Conservation (phyloP, 257 asterid species). For the Ballota nigra region DNA sequence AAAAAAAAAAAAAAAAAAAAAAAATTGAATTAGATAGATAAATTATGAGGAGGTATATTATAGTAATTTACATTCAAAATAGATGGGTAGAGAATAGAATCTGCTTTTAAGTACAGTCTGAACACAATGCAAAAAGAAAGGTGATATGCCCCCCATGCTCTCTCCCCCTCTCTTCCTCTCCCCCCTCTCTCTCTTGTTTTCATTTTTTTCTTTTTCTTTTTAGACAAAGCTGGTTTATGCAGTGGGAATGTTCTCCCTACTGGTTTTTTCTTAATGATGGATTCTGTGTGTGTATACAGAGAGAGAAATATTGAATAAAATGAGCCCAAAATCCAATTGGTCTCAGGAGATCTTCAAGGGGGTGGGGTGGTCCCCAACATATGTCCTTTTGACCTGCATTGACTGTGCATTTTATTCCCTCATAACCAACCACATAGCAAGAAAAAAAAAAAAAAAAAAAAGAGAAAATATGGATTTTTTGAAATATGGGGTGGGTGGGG, state of each 20-base stretch:
- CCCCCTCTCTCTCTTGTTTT: background rate
- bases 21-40: background rate
- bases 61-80: slow-evolving; percentile 5
- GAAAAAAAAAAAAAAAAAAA: background rate
- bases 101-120: slow-evolving; percentile 37
- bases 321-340: slow-evolving; percentile 40
- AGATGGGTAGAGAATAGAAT: slow-evolving; percentile 35
- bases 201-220: slow-evolving; percentile 24
- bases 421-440: slow-evolving; percentile 37
- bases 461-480: background rate
- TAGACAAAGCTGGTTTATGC: slow-evolving; percentile 35
- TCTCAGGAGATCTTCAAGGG: slow-evolving; percentile 39
- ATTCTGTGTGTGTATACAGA: background rate
- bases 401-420: slow-evolving; percentile 47
- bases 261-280: slow-evolving; percentile 11
- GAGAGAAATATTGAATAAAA: background rate
- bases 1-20: background rate
- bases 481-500: slow-evolving; percentile 9
- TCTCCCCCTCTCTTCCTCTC: background rate
- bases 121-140: slow-evolving; percentile 31
- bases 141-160: slow-evolving; percentile 12
- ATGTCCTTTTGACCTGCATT: slow-evolving; percentile 61
- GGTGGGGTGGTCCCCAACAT: slow-evolving; percentile 47
- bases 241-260: slow-evolving; percentile 53
- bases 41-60: background rate